Percentiles rank a stretch among this genome's conserved stretches.
These are phyloP conservation scores for Wickerhamiella vanderwaltii DNA, from an alignment of 805 yeast genomes.

Conservation along the genomic window DNA sequence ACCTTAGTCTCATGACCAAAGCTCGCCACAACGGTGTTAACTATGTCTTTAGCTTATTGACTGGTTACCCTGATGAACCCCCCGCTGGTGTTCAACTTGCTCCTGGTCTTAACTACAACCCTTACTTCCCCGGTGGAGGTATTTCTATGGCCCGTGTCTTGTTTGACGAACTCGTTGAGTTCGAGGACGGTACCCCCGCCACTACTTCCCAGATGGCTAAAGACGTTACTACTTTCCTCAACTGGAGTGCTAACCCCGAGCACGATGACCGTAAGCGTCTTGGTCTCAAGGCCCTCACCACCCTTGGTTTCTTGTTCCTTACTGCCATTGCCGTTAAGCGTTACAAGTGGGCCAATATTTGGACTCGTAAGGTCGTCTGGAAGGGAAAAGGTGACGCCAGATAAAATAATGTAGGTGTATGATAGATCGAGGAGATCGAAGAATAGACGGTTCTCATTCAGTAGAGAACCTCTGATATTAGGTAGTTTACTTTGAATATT, in stretches of 20 bases:
- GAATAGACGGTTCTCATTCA: no score
- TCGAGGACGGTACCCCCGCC: conserved; percentile 98
- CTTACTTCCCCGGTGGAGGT: conserved; percentile 99
- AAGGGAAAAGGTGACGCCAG: conserved; percentile 23
- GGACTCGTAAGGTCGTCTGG: conserved; percentile 82
- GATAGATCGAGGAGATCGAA: no score
- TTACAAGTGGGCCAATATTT: conserved; percentile 95
- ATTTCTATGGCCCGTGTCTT: conserved; percentile 99
- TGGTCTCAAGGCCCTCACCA: conserved; percentile 85
- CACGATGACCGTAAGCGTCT: conserved; percentile 95
- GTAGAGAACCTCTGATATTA: no score
- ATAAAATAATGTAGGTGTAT: conserved; percentile 10
- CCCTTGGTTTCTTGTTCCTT: conserved; percentile 66
- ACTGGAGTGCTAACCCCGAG: conserved; percentile 98
- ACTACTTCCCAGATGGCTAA: conserved; percentile 98
- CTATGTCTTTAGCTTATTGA: conserved; percentile 85
- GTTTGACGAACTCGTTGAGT: conserved; percentile 94
- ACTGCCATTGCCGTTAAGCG: conserved; percentile 85
- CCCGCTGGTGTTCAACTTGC: conserved; percentile 95
- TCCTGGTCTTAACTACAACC: conserved; percentile 94
- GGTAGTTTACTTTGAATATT: no score
- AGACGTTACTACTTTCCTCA: conserved; percentile 89
- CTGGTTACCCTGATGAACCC: conserved; percentile 98
- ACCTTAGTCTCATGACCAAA: conserved; percentile 89
- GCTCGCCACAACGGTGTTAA: conserved; percentile 98